Evolutionary conservation across 1,139 yeast genomes (phyloP).

Genomic region (Zygoascus sp.): DNA sequence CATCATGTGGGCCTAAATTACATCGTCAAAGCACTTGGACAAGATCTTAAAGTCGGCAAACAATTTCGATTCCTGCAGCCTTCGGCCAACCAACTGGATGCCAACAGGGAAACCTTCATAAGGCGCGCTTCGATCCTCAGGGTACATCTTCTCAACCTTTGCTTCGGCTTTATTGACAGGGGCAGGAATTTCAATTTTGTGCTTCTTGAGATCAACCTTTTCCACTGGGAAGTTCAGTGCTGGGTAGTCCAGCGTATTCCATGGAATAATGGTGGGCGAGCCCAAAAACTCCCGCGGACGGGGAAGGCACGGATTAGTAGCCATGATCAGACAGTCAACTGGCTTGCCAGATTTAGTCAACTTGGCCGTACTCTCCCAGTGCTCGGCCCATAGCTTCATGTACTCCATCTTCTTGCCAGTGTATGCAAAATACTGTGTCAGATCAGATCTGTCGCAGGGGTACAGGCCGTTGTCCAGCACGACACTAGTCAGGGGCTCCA

Average conservation of each 20-base stretch:
- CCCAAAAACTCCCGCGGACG: slow-evolving; percentile 27
- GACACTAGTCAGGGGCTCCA: slow-evolving; percentile 39
- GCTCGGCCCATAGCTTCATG: slow-evolving; percentile 44
- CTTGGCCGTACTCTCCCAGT: slow-evolving; percentile 25
- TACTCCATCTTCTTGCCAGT: slow-evolving; percentile 41
- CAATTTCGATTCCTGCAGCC: slow-evolving; percentile 25
- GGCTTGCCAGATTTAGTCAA: slow-evolving; percentile 32
- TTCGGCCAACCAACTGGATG: slow-evolving; percentile 24
- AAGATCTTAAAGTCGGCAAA: slow-evolving; percentile 16
- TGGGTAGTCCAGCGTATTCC: slow-evolving; percentile 27
- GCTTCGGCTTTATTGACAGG: slow-evolving; percentile 21
- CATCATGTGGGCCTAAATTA: neutral
- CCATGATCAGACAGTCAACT: slow-evolving; percentile 38
- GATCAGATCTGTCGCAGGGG: slow-evolving; percentile 30
- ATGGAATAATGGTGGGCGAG: slow-evolving; percentile 20
- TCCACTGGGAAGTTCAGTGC: slow-evolving; percentile 24
- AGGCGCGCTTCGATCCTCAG: slow-evolving; percentile 12
- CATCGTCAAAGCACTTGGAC: neutral
- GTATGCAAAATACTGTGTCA: slow-evolving; percentile 32
- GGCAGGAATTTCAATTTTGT: slow-evolving; percentile 22
- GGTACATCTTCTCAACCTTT: slow-evolving; percentile 18
- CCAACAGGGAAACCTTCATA: slow-evolving; percentile 26
- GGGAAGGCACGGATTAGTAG: slow-evolving; percentile 33
- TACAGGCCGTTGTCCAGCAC: slow-evolving; percentile 34
- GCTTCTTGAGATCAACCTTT: slow-evolving; percentile 21